Conservation (phyloP, 2,329 filamentous ascomycete species). For the Talaromyces funiculosus region DNA sequence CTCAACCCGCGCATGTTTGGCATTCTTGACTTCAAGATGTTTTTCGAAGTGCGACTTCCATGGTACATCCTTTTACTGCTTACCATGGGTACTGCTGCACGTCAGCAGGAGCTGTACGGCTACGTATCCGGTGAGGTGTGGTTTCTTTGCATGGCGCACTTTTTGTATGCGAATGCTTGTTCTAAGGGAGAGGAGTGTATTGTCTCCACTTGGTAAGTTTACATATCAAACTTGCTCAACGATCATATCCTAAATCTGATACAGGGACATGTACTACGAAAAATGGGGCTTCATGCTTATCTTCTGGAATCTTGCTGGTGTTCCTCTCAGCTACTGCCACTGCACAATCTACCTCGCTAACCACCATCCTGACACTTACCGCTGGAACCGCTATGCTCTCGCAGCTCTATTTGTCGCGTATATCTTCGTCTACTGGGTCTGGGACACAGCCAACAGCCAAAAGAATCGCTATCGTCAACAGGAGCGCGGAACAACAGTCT, state of each 20-base stretch:
- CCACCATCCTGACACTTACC: slow-evolving; percentile 71
- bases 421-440: slow-evolving; percentile 80
- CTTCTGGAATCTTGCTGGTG: slow-evolving; percentile 93
- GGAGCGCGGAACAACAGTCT: slow-evolving; percentile 63
- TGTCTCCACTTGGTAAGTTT: slow-evolving; percentile 67
- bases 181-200: slow-evolving; percentile 90
- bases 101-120: slow-evolving; percentile 78
- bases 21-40: slow-evolving; percentile 88
- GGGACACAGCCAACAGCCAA: slow-evolving; percentile 87
- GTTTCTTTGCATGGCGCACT: slow-evolving; percentile 84
- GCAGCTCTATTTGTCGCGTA: slow-evolving; percentile 63
- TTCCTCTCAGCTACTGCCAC: slow-evolving; percentile 88
- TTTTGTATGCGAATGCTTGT: slow-evolving; percentile 86
- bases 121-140: slow-evolving; percentile 79
- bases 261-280: slow-evolving; percentile 92
- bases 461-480: slow-evolving; percentile 85
- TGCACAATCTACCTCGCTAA: slow-evolving; percentile 85
- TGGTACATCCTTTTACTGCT: slow-evolving; percentile 87
- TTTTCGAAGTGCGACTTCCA: slow-evolving; percentile 85
- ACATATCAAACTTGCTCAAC: not conserved
- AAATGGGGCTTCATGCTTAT: slow-evolving; percentile 98
- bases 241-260: not conserved
- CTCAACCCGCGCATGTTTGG: slow-evolving; percentile 81
- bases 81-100: slow-evolving; percentile 67
- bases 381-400: slow-evolving; percentile 66